Base-by-base conservation (phyloP, 108 stramenopile species). In the Phaeodactylum tricornutum region DNA sequence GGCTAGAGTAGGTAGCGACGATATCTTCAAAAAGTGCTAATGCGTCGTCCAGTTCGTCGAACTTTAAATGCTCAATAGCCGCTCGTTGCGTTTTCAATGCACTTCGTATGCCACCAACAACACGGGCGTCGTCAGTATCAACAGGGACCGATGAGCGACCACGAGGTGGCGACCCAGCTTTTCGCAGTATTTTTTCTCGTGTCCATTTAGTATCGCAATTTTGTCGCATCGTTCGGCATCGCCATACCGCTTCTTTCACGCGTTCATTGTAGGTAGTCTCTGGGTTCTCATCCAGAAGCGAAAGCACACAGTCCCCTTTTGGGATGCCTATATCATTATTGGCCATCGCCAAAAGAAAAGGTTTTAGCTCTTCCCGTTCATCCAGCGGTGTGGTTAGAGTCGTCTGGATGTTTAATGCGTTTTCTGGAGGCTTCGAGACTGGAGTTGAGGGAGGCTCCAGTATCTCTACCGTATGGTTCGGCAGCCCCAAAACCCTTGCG, bases 221-320 rank as follows among this genome's bases (percentile, higher is more conserved):
- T 38, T 43, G 30, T 43, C 66, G 46, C 62, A 67, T 58, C 5
- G 30, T 44, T 29, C 66, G 49, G 16, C 50, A 55, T 50, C 74
- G 42, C 69, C 66, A 64, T 44, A 64, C 57, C 6, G 59, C 62
- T 43, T 50, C 62, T 2, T 57, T 56, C 1, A 68, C 66, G 5
- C 59, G 61, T 36, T 25, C 42, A 7, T 55, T 51, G 61, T 66
- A 67, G 1, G 62, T 37, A 15, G 57, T 53, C 47, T 48, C 44
- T 12, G 61, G 41, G n/a, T 43, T 51, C 36, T 62, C 68, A 42
- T 39, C 57, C 25, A 75, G 39, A 0, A 75, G 47, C 4, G 74
- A 75, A 14, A 76, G 25, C 12, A 62, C 62, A 28, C 66, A 50
- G 30, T 76, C 75, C 16, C 75, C 75, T 44, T 66, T 63, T 24